Evolutionary conservation across 306 rosid species (phyloP), one percentile per base, ranked within the genome.

Genomic region (Cicer cuneatum): DNA sequence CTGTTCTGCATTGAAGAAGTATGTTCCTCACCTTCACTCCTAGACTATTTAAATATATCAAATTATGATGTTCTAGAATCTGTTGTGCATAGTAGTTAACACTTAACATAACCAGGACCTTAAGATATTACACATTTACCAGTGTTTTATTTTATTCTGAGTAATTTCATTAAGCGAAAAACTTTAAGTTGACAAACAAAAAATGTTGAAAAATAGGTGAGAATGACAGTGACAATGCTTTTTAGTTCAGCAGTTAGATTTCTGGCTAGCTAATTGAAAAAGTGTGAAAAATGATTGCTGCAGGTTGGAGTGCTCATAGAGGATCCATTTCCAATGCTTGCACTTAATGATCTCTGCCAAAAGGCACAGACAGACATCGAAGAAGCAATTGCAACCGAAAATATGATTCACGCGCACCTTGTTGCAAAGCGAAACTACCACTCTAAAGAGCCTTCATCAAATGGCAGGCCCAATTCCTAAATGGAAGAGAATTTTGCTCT

Each of bases 1-100:
- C 82, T 93, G 88, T 93, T 93, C 90, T 90, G 98, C 88, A 93
- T 93, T 51, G 98, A 93, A 81, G 97, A 93, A 82, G 98, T 93
- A 87, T 69, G 79, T 58, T 37, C 72, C 57, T 63, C 69, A 18
- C 63, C 59, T 75, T 49, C 38, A 40, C 18, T 49, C 58, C 46
- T 81, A 10, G 12, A 63, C 71, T 47, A 59, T 53, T 59, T 60
- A 15, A 64, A 60, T 42, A 49, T 35, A 9, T 75, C 62, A 65
- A 65, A 65, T 40, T 14, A 14, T 60, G 42, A 69, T 81, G 38
- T 81, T 64, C 64, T 59, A 11, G 21, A 67, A 66, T 66, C 62
- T 65, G 41, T 62, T 72, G 45, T 68, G 67, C 52, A 15, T 39
- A 3, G 16, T 33, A 14, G 65, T 56, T 61, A 57, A 76, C 48